Percentiles rank a stretch among this genome's conserved stretches.
phyloP scores from a whole-genome alignment of 2,329 filamentous ascomycete genomes.

The Pseudocercospora eumusae region DNA sequence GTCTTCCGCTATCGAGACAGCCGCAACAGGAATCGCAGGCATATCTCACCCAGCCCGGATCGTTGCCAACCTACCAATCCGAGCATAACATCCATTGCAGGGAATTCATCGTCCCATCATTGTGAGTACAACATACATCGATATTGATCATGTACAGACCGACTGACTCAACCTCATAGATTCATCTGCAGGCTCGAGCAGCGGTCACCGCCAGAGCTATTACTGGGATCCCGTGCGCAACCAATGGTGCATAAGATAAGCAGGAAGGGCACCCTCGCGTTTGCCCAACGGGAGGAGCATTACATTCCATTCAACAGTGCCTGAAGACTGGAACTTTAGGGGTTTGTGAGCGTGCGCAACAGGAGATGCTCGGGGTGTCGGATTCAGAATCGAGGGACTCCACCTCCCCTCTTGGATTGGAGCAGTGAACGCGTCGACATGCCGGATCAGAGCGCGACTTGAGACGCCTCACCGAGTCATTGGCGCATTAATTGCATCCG shows the following conservation, averaged over 20 bases:
- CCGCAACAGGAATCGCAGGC: constrained; percentile 41
- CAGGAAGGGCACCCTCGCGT: background rate
- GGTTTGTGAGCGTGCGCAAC: background rate
- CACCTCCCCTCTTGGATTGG: background rate
- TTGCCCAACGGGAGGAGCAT: constrained; percentile 4
- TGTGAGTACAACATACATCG: constrained; percentile 17
- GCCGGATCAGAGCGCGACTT: constrained; percentile 1
- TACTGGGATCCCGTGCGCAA: constrained; percentile 40
- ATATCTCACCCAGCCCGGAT: constrained; percentile 30
- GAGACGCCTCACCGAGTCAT: constrained; percentile 9
- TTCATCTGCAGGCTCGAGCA: constrained; percentile 9
- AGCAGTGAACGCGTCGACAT: constrained; percentile 1
- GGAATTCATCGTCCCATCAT: constrained; percentile 14
- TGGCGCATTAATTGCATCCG: constrained; percentile 4
- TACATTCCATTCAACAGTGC: constrained; percentile 4
- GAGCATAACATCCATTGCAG: constrained; percentile 21
- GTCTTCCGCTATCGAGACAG: constrained; percentile 52
- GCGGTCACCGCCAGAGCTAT: constrained; percentile 27
- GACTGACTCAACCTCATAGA: constrained; percentile 8
- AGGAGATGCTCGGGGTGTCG: background rate
- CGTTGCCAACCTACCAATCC: constrained; percentile 18
- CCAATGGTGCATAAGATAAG: constrained; percentile 28
- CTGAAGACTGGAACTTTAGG: constrained; percentile 3
- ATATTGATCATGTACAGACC: background rate
- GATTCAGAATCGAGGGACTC: constrained; percentile 4